phyloP scores from a whole-genome alignment of 2,329 filamentous ascomycete species.

The Phoma sp. region DNA sequence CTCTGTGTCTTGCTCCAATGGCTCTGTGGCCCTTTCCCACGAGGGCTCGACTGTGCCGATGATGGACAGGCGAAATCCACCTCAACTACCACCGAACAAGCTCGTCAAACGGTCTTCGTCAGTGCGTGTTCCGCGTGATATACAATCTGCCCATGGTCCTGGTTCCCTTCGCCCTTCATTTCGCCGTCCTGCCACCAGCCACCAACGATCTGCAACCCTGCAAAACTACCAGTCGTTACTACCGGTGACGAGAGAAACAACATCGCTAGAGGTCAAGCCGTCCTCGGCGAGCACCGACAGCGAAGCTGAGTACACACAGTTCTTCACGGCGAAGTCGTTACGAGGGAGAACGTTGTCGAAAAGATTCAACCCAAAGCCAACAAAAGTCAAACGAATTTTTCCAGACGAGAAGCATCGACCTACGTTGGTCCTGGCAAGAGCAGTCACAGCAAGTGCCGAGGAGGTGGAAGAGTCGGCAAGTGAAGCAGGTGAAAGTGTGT shows the following conservation, averaged over 20 bases:
- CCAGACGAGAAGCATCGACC: conserved; percentile 55
- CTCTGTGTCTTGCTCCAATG: conserved; percentile 70
- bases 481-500: conserved; percentile 50
- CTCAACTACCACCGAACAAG: conserved; percentile 70
- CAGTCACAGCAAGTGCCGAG: conserved; percentile 43
- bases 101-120: conserved; percentile 77
- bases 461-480: conserved; percentile 49
- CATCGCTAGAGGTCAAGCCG: conserved; percentile 27
- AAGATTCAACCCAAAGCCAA: conserved; percentile 50
- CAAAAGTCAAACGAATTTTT: conserved; percentile 53
- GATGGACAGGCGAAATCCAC: conserved; percentile 53
- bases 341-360: conserved; percentile 49
- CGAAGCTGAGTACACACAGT: conserved; percentile 46
- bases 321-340: conserved; percentile 47
- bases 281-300: conserved; percentile 32
- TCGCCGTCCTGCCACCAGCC: conserved; percentile 78
- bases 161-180: conserved; percentile 70
- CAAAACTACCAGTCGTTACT: conserved; percentile 59
- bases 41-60: conserved; percentile 69
- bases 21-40: conserved; percentile 56
- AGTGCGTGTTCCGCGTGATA: conserved; percentile 55
- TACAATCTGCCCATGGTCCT: conserved; percentile 57
- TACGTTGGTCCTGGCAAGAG: conserved; percentile 57
- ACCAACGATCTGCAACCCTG: conserved; percentile 76
- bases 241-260: conserved; percentile 36